Evolutionary conservation across 2,329 filamentous ascomycete genomes (phyloP).

Genomic region (Botrytis aclada): DNA sequence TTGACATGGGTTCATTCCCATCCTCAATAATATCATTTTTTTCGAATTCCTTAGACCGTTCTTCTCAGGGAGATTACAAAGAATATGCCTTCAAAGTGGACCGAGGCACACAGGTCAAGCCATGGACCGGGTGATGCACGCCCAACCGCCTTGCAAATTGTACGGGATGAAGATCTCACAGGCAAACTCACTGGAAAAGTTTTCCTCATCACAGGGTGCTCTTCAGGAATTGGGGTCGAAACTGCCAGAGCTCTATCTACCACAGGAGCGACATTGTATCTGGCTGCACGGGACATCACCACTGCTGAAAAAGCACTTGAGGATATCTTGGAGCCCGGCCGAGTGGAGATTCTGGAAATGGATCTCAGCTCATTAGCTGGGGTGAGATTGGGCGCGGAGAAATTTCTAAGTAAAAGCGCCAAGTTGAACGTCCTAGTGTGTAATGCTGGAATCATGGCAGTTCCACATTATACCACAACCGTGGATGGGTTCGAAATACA

Average conservation of each 20-base stretch:
- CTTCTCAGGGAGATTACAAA: neutral
- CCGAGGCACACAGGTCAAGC: neutral
- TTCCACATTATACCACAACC: neutral
- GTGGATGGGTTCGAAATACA: neutral
- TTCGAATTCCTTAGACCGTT: neutral
- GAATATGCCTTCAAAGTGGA: neutral
- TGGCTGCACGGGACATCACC: slow-evolving; percentile 37
- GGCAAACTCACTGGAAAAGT: neutral
- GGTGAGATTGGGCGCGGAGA: slow-evolving; percentile 33
- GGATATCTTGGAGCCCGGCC: slow-evolving; percentile 42
- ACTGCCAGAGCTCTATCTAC: slow-evolving; percentile 38
- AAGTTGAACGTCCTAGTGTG: neutral
- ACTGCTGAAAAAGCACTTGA: slow-evolving; percentile 35
- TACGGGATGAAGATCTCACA: neutral
- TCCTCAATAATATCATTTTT: neutral
- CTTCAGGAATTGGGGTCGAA: slow-evolving; percentile 40
- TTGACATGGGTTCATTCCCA: neutral
- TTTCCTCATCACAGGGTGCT: slow-evolving; percentile 38
- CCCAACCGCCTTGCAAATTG: neutral
- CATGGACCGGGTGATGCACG: neutral
- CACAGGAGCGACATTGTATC: slow-evolving; percentile 39
- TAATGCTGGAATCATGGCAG: neutral
- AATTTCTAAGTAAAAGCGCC: slow-evolving; percentile 22
- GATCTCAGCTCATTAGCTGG: slow-evolving; percentile 37
- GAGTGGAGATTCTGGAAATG: slow-evolving; percentile 36